These are phyloP conservation scores for Choanephora cucurbitarum DNA, from an alignment of 371 early-diverging fungal genomes.

Conservation along the genomic window DNA sequence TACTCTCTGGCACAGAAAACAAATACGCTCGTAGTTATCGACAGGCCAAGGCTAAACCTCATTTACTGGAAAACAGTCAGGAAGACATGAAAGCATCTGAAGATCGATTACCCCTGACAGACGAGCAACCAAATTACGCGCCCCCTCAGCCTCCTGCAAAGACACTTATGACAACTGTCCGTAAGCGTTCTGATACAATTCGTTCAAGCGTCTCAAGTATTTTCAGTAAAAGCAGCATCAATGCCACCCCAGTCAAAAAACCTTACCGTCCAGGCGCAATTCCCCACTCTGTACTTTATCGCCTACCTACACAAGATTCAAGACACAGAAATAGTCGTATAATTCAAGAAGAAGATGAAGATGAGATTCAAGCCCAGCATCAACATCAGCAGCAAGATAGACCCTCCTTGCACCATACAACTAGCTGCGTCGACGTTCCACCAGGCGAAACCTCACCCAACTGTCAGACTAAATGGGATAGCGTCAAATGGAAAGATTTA, in stretches of 20 bases:
- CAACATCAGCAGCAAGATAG: constrained; percentile 10
- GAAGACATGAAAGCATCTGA: constrained; percentile 10
- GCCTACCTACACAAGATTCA: constrained; percentile 24
- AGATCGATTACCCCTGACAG: constrained; percentile 17
- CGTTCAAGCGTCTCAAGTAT: constrained; percentile 43
- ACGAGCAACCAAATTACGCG: background rate
- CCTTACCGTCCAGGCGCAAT: constrained; percentile 50
- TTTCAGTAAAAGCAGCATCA: constrained; percentile 17
- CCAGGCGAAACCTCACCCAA: constrained; percentile 30
- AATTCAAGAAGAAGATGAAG: background rate
- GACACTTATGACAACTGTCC: constrained; percentile 32
- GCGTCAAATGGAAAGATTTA: constrained; percentile 77
- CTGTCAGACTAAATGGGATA: constrained; percentile 26
- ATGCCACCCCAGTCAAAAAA: constrained; percentile 9
- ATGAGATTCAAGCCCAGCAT: constrained; percentile 17
- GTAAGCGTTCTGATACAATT: constrained; percentile 45
- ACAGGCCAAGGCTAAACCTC: constrained; percentile 11
- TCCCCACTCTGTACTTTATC: constrained; percentile 52
- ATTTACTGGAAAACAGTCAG: background rate
- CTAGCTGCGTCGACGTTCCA: constrained; percentile 22
- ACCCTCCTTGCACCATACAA: constrained; percentile 15
- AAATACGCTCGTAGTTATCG: constrained; percentile 25
- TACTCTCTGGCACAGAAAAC: constrained; percentile 34
- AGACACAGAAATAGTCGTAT: background rate
- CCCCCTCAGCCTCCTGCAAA: constrained; percentile 9